Conservation (phyloP, 1,139 yeast species). For the Zygoascus hellenicus region DNA sequence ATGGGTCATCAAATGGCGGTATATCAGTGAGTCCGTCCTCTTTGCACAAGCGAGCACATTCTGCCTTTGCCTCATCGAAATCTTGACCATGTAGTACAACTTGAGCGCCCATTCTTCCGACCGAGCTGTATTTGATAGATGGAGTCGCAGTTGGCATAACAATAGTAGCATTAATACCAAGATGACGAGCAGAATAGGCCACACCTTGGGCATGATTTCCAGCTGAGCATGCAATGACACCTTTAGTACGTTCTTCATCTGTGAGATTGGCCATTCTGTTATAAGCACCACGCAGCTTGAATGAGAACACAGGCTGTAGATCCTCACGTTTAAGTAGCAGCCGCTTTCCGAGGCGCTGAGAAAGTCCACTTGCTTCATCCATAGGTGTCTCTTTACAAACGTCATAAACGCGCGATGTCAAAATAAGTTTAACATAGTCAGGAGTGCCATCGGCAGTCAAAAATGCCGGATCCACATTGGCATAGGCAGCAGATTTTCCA, state of each 20-base stretch:
- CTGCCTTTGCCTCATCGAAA: constrained; percentile 86
- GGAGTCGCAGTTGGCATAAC: constrained; percentile 99
- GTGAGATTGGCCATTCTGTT: constrained; percentile 90
- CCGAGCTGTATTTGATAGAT: constrained; percentile 85
- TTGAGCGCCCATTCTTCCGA: constrained; percentile 85
- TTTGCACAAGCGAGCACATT: constrained; percentile 65
- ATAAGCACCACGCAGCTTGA: constrained; percentile 95
- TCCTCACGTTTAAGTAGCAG: constrained; percentile 86
- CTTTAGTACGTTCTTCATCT: constrained; percentile 61
- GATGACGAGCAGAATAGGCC: constrained; percentile 78
- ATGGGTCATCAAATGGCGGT: constrained; percentile 97
- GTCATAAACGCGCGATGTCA: constrained; percentile 91
- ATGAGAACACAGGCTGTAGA: constrained; percentile 87
- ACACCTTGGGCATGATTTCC: constrained; percentile 99
- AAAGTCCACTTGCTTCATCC: constrained; percentile 66
- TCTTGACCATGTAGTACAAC: constrained; percentile 92
- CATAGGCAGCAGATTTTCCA: background rate
- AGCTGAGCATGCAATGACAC: constrained; percentile 97
- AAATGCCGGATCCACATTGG: background rate
- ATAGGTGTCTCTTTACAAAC: constrained; percentile 89
- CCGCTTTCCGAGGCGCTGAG: constrained; percentile 66
- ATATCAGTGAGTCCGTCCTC: constrained; percentile 76
- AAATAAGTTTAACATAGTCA: constrained; percentile 84
- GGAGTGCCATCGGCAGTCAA: constrained; percentile 45
- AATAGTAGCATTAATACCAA: constrained; percentile 88